A percentile compares a stretch with the other conserved stretches of the same genome.
These are phyloP conservation scores for Fusarium sp. DNA, from an alignment of 2,329 filamentous ascomycete genomes.

Conservation along the genomic window DNA sequence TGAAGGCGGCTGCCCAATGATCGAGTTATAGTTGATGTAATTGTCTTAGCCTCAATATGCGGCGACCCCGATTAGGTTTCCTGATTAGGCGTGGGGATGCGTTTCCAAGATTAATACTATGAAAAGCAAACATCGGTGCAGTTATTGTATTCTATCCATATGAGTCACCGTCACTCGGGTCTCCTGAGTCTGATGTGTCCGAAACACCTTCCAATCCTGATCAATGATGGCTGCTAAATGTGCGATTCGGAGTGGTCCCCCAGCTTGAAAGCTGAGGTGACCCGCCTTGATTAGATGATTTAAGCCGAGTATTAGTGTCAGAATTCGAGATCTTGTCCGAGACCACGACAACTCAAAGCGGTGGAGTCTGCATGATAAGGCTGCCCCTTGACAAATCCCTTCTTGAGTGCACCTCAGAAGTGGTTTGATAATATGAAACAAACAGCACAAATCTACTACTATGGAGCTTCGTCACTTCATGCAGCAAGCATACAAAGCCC, in stretches of 20 bases:
- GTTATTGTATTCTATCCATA: too few relatives aligned
- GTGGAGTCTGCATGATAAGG: not conserved
- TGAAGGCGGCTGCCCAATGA: not conserved
- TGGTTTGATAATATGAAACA: too few relatives aligned
- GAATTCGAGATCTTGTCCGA: not conserved
- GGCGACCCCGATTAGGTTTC: too few relatives aligned
- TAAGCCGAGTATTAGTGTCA: not conserved
- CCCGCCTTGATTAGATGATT: fast-evolving
- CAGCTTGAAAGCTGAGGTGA: fast-evolving
- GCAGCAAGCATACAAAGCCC: not conserved
- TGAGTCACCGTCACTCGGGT: not conserved
- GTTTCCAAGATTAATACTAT: fast-evolving
- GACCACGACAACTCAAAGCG: not conserved
- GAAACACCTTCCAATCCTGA: not conserved
- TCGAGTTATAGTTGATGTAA: too few relatives aligned
- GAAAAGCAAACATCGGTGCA: fast-evolving
- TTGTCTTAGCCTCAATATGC: too few relatives aligned
- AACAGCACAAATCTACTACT: too few relatives aligned
- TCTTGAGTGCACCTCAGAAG: too few relatives aligned
- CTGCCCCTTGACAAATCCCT: not conserved
- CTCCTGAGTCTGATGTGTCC: not conserved
- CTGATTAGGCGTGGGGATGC: fast-evolving
- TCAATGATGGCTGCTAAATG: not conserved
- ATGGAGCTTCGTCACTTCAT: not conserved
- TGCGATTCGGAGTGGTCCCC: too few relatives aligned